These are phyloP conservation scores for Stevia rebaudiana DNA, from an alignment of 140 eudicot species.

Conservation along the genomic window DNA sequence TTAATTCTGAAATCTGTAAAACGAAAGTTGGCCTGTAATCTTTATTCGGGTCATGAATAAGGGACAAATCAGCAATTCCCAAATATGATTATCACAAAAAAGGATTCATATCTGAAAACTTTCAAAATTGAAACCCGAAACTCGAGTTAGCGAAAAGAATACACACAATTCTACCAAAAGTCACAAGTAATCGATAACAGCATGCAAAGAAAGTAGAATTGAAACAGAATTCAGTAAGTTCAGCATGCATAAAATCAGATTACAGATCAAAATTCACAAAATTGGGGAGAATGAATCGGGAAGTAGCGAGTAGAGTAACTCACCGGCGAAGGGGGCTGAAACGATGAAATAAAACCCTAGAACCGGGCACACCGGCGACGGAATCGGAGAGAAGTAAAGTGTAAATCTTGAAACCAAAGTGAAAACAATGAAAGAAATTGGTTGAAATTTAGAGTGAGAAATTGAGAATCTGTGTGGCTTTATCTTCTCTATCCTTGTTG, in stretches of 20 bases:
- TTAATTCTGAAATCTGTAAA: background rate
- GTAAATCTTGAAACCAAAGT: conserved; percentile 7
- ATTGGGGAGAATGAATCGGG: background rate
- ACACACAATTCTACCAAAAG: conserved; percentile 9
- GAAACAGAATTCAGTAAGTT: background rate
- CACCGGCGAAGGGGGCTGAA: conserved; percentile 18
- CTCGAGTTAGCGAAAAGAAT: background rate
- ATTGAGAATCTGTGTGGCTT: background rate
- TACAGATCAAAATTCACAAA: background rate
- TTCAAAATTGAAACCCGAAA: conserved; percentile 6
- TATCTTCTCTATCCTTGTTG: conserved; percentile 13
- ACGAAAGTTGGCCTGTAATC: no score
- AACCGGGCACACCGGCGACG: conserved; percentile 14
- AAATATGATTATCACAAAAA: background rate
- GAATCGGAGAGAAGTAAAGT: conserved; percentile 22
- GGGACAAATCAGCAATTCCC: background rate
- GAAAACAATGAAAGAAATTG: background rate
- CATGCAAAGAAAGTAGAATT: conserved; percentile 3
- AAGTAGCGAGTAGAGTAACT: conserved; percentile 10
- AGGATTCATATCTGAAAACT: conserved; percentile 17
- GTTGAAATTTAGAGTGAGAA: background rate
- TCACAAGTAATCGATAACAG: conserved; percentile 3
- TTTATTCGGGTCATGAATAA: no score
- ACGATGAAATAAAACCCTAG: conserved; percentile 10
- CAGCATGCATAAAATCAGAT: conserved; percentile 20